Base-by-base conservation (phyloP, 164 flowering plant genomes). In the Stephania japonica region DNA sequence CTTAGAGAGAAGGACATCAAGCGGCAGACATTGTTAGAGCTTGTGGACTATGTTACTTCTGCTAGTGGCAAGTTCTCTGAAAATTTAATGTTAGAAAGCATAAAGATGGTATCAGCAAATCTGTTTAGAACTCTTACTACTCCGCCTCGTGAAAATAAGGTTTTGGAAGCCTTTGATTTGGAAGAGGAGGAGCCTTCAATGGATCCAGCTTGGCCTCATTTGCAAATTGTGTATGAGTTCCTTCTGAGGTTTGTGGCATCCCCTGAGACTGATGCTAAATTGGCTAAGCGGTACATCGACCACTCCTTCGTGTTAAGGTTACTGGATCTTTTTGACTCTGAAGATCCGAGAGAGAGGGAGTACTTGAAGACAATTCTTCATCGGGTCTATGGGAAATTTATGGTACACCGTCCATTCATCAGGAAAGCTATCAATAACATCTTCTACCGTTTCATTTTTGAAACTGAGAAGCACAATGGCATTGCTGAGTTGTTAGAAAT, bases 151-250 rank as follows among this genome's bases (percentile, higher is more conserved):
- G 89, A 91, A 72, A 86, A 81, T 73, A 87, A 89, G 77, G 78
- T 78, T 49, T 67, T 82, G 47, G 88, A 87, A 65, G 83, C 84
- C 13, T 78, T 85, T 81, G 93, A 91, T 74, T 59, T 87, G 81
- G 98, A 93, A 78, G 98, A 93, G 72, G 98, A 90, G 71, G 97
- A 93, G 75, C 94, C 91, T 59, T 71, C 73, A 26, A 87, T 93
- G 90, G 98, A 93, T 70, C 92, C 94, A 44, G 87, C 97, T 12
- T 93, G 98, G 98, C 82, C 93, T 16, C 98, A 93, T 79, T 83
- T 93, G 84, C 97, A 93, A 76, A 76, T 90, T 71, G 93, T 91
- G 43, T 91, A 91, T 67, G 97, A 91, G 66, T 81, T 91, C 38
- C 77, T 90, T 25, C 75, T 91, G 25, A 90, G 92, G 77, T 90